Evolutionary conservation across 495 filamentous ascomycete species (phyloP), one percentile per base, ranked within the genome.

Genomic region (Podospora didyma): DNA sequence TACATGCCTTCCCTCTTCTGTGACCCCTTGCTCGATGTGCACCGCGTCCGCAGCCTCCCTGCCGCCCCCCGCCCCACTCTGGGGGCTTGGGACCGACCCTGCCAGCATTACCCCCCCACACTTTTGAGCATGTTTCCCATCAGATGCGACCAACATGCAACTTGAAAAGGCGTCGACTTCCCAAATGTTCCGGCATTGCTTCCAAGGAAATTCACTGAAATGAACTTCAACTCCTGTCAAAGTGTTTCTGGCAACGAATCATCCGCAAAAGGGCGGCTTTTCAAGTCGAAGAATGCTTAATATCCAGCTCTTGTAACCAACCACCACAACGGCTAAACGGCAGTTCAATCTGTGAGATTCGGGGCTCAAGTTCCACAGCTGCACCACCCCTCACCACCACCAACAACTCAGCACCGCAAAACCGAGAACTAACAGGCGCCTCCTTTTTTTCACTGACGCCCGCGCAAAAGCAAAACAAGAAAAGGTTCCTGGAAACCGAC

Each of bases 101-200:
- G 37, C 37, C 12, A 41, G 39, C 39, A 16, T 16, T 5, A 7
- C 1, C 39, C 39, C n/a, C n/a, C 14, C 39, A 0, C 39, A 41
- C 11, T 3, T 4, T 17, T 41, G 61, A 63, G 61, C 61, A 63
- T 51, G 61, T 63, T 63, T 63, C 61, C n/a, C n/a, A 14, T 42
- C 39, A 16, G 11, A 41, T 41, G 12, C 1, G 12, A 42, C 39
- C 1, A 42, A 42, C 39, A 17, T 42, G 5, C 39, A 42, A 42
- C 26, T 4, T 31, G n/a, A 41, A 42, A 42, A 42, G 39, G 39
- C 39, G 14, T 16, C 2, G 39, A 17, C 39, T 16, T 17, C n/a
- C 39, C 39, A 17, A 14, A 42, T 42, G n/a, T 4, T 42, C 5
- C 2, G 5, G 39, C 26, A 31, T 31, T 31, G 26, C 26, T 31